Conservation (phyloP, 768 basidiomycete species). For the Macrolepiota albuminosa region DNA sequence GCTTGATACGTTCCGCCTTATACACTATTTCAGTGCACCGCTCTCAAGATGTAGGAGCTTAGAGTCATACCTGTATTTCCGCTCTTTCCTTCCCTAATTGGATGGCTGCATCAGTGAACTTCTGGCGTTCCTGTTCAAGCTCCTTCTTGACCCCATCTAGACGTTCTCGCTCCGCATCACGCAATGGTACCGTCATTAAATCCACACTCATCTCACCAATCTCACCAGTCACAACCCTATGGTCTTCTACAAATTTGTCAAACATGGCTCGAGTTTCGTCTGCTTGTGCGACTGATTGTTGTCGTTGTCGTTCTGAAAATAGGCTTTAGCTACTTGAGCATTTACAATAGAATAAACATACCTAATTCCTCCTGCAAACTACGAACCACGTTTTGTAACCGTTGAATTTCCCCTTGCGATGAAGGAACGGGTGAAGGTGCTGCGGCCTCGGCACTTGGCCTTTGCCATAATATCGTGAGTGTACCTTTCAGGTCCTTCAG, state of each 20-base stretch:
- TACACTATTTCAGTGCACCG: not conserved
- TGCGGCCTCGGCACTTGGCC: conserved; percentile 16
- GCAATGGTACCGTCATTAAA: conserved; percentile 45
- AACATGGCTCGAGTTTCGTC: conserved; percentile 1
- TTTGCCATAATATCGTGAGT: conserved; percentile 25
- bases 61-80: conserved; percentile 51
- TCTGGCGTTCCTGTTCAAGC: conserved; percentile 61
- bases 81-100: conserved; percentile 62
- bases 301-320: conserved; percentile 11
- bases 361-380: conserved; percentile 56
- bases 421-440: conserved; percentile 15
- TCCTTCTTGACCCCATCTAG: conserved; percentile 48
- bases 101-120: conserved; percentile 60
- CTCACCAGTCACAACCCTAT: conserved; percentile 27
- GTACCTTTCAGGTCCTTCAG: conserved; percentile 37
- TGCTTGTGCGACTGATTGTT: not conserved
- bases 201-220: conserved; percentile 46
- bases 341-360: conserved; percentile 20
- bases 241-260: conserved; percentile 46
- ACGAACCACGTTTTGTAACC: conserved; percentile 45
- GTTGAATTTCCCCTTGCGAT: conserved; percentile 40
- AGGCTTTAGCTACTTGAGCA: not conserved
- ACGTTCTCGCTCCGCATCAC: conserved; percentile 50
- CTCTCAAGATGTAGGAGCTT: not conserved
- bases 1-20: conserved; percentile 56